Evolutionary conservation across 306 rosid species (phyloP).

Genomic region (Prunus persica): Prunus_persica_NCBIv2 NC_034009.1:27425001-27425500

Average conservation of each 20-base stretch:
- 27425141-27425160: constrained; percentile 79
- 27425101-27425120: constrained; percentile 51
- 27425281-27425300: constrained; percentile 78
- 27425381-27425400: constrained; percentile 32
- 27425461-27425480: constrained; percentile 56
- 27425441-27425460: constrained; percentile 56
- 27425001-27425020: constrained; percentile 64
- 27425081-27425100: constrained; percentile 47
- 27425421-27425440: constrained; percentile 51
- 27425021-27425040: constrained; percentile 48
- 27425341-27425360: constrained; percentile 48
- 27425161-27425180: constrained; percentile 69
- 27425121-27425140: constrained; percentile 55
- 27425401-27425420: constrained; percentile 8
- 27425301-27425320: constrained; percentile 71
- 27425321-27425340: constrained; percentile 51
- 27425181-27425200: constrained; percentile 42
- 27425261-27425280: constrained; percentile 66
- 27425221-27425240: constrained; percentile 80
- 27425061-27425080: constrained; percentile 40
- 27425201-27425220: constrained; percentile 42
- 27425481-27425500: neutral
- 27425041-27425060: constrained; percentile 63
- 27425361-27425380: constrained; percentile 30
- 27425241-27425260: constrained; percentile 58